Percentiles rank a stretch among this genome's conserved stretches.
Conservation (phyloP, 2,329 filamentous ascomycete species). For the Parafenestella ontariensis region DNA sequence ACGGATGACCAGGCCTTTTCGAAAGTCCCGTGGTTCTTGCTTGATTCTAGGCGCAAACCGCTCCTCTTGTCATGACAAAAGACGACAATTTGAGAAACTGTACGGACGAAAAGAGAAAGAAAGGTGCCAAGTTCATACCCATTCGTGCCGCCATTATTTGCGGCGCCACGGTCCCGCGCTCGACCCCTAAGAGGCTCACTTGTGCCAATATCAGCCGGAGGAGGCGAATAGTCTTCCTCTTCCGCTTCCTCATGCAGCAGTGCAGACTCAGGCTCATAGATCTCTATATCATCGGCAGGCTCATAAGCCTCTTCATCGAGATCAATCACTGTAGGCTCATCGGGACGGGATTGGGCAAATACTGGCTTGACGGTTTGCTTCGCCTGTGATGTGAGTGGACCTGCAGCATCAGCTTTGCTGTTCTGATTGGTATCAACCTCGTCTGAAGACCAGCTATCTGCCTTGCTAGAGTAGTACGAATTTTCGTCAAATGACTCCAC, state of each 20-base stretch:
- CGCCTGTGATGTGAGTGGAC: constrained; percentile 36
- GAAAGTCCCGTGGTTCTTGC: background rate
- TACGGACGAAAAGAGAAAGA: constrained; percentile 35
- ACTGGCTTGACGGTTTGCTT: constrained; percentile 30
- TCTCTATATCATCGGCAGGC: constrained; percentile 49
- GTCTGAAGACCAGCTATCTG: constrained; percentile 75
- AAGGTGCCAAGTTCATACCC: constrained; percentile 37
- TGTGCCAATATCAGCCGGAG: constrained; percentile 50
- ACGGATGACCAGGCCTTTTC: background rate
- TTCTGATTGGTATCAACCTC: constrained; percentile 43
- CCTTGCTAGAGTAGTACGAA: constrained; percentile 93
- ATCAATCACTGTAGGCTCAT: constrained; percentile 41
- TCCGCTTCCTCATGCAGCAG: constrained; percentile 43
- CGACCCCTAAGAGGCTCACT: constrained; percentile 35
- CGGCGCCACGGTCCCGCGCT: constrained; percentile 27
- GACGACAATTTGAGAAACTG: background rate
- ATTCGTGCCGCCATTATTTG: constrained; percentile 30
- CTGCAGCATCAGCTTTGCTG: constrained; percentile 39
- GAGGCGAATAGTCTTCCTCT: constrained; percentile 55
- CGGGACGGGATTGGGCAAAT: constrained; percentile 18
- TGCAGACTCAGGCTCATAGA: constrained; percentile 45
- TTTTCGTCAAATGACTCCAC: constrained; percentile 91
- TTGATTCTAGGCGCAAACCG: background rate
- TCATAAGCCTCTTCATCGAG: constrained; percentile 49
- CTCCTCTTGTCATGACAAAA: background rate